Base-by-base conservation (phyloP, 306 rosid species). In the Adenanthera pavonina region DNA sequence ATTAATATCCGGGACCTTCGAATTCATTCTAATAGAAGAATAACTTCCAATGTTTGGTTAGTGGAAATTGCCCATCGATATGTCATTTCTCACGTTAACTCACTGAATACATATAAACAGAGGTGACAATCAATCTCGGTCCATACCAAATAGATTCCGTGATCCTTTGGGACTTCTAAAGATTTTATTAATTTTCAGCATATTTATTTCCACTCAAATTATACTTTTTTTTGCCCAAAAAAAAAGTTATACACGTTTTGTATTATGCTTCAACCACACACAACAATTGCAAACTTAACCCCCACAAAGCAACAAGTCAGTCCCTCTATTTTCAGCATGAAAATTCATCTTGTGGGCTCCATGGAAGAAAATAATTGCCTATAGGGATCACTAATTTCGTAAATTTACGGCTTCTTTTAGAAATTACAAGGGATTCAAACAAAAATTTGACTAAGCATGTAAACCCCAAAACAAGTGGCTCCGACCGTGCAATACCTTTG, bases 291-390 rank as follows among this genome's bases (percentile, higher is more conserved):
- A 47, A 49, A 36, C 13, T 13, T 16, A 34, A 54, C 41, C n/a
- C 15, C 4, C 75, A 46, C 14, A 57, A 47, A 75, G 59, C 69
- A 75, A 81, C 65, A 47, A 15, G 38, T 57, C 15, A 25, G 44
- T 40, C 81, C 60, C n/a, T 74, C 46, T 17, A 64, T 53, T 65
- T 65, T 44, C 44, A 48, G 14, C 52, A 33, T 46, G 78, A 53
- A 25, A 70, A 69, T 61, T 49, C 16, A 20, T 71, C 51, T 16
- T 14, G 85, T 80, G 85, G 87, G 82, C 73, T 85, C 85, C 82
- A 56, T 40, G 30, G 15, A 71, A 44, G 85, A 77, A 77, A 80
- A 76, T 36, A 20, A 47, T 35, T 47, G 11, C 20, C 9, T 70
- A 41, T 61, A 62, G 33, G 14, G 72, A 38, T 67, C 30, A 25